These are phyloP conservation scores for Chrysochromulina tobinii DNA, from an alignment of 78 protist species.

Conservation along the genomic window DNA sequence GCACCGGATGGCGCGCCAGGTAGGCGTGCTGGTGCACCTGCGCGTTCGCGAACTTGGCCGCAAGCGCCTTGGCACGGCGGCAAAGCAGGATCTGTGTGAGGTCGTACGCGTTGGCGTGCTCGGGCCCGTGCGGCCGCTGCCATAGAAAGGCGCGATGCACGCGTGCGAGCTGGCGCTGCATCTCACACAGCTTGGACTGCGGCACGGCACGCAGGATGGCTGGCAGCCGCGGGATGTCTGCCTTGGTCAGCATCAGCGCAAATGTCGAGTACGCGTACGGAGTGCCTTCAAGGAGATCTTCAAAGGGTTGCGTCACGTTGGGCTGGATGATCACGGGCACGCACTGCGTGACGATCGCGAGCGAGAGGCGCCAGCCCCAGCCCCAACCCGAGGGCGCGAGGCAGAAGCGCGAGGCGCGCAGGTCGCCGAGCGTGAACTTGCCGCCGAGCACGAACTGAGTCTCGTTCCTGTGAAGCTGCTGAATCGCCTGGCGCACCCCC, in stretches of 20 bases:
- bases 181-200: neutral
- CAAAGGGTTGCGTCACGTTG: conserved; percentile 10
- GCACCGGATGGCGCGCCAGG: neutral
- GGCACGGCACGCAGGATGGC: neutral
- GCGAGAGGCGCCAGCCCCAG: conserved; percentile 20
- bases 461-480: neutral
- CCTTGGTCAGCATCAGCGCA: neutral
- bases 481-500: neutral
- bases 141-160: neutral
- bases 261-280: neutral
- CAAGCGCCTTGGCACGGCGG: neutral
- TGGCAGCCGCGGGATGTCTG: neutral
- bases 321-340: conserved; percentile 27
- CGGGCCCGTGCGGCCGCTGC: neutral
- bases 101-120: neutral
- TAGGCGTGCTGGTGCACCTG: neutral
- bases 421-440: neutral
- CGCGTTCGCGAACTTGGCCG: too few species aligned
- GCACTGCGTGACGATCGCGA: neutral
- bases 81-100: neutral
- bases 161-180: neutral
- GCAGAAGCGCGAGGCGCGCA: conserved; percentile 10
- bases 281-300: neutral
- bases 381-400: conserved; percentile 16
- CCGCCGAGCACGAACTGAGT: neutral